Evolutionary conservation across 257 asterid genomes (phyloP).

Genomic region (Solanum appendiculatum): DNA sequence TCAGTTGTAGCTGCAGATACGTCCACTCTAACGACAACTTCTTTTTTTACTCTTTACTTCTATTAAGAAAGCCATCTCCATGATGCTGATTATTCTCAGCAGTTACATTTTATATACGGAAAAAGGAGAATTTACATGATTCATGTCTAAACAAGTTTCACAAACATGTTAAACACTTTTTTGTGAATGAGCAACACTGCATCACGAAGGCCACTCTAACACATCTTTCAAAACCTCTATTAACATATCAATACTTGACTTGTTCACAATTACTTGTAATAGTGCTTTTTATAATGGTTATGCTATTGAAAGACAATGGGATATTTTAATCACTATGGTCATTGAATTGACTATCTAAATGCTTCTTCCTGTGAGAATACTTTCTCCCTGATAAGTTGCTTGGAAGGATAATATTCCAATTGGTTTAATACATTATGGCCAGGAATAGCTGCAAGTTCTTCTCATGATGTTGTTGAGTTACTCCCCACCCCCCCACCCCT

Average conservation of each 20-base stretch:
- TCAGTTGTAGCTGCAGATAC: not conserved
- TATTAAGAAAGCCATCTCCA: not conserved
- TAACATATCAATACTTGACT: not conserved
- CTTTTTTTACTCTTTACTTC: not conserved
- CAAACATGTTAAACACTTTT: not conserved
- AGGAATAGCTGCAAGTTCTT: not conserved
- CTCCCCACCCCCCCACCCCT: too few species aligned
- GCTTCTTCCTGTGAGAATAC: not conserved
- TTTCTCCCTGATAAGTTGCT: not conserved
- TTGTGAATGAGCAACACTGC: not conserved
- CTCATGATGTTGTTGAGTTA: not conserved
- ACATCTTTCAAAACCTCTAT: not conserved
- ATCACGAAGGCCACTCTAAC: not conserved
- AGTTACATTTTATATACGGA: not conserved
- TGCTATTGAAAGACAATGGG: not conserved
- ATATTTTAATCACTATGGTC: not conserved
- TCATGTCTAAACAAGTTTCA: not conserved
- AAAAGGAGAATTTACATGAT: not conserved
- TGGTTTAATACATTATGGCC: not conserved
- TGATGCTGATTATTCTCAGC: not conserved
- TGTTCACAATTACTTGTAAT: not conserved
- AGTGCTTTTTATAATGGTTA: not conserved
- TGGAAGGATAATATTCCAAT: not conserved
- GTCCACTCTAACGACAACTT: not conserved
- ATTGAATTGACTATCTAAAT: not conserved